Conservation (phyloP, 306 rosid genomes). For the Parietaria judaica region DNA sequence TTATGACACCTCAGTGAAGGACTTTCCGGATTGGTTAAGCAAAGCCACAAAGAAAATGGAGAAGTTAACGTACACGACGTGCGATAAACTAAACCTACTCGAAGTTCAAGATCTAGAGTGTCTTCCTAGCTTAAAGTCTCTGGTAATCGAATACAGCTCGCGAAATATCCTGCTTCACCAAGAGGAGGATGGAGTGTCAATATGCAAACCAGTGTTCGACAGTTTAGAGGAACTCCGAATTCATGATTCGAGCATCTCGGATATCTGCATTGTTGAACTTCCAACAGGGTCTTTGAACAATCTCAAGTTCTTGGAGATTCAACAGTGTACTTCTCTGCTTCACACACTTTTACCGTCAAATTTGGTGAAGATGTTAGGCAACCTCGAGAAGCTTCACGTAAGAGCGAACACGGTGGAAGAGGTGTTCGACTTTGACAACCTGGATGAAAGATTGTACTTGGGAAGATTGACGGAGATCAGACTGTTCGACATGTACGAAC, state of each 20-base stretch:
- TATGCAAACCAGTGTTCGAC: not conserved
- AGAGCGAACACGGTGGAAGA: not conserved
- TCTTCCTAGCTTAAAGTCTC: slow-evolving; percentile 4
- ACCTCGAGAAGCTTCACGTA: not conserved
- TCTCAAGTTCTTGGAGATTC: slow-evolving; percentile 8
- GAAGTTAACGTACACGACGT: not conserved
- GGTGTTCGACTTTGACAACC: not conserved
- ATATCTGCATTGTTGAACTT: not conserved
- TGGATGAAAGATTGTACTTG: not conserved
- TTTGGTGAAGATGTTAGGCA: not conserved
- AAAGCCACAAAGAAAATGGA: not conserved
- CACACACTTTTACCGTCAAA: slow-evolving; percentile 7
- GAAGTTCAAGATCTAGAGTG: not conserved
- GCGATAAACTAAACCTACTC: not conserved
- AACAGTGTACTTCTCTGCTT: not conserved
- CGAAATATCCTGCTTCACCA: too few relatives aligned
- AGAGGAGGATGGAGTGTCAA: not conserved
- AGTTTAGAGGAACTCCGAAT: not conserved
- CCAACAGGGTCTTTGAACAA: not conserved
- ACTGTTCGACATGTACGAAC: not conserved
- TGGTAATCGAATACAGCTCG: not conserved
- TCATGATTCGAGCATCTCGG: not conserved
- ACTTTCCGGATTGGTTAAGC: not conserved
- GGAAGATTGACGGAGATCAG: not conserved
- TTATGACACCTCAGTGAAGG: too few relatives aligned